Conservation (phyloP, 371 early-diverging fungal species). For the Fennellomyces sp. region DNA sequence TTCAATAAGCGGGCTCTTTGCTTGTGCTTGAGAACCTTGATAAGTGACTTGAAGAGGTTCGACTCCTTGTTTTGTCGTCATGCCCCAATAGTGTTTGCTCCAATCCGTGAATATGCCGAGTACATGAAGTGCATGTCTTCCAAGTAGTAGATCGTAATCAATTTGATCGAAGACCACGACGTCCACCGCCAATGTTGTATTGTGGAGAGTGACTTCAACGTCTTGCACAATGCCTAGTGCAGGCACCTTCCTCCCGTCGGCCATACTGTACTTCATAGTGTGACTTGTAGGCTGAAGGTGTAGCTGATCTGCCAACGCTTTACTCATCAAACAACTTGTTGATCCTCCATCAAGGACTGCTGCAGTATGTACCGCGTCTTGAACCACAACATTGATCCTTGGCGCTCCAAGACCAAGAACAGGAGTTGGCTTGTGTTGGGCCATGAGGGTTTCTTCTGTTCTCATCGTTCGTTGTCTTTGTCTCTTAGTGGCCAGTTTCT, state of each 20-base stretch:
- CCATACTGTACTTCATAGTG: background rate
- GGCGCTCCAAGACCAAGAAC: background rate
- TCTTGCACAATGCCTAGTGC: background rate
- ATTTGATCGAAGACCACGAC: background rate
- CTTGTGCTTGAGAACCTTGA: too few relatives aligned
- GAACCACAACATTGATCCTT: background rate
- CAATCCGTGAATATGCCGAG: background rate
- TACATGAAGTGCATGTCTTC: background rate
- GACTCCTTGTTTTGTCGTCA: background rate
- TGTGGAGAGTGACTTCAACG: background rate
- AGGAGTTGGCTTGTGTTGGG: too few relatives aligned
- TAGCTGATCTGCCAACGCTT: background rate
- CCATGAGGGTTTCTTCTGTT: too few relatives aligned
- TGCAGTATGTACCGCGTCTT: background rate
- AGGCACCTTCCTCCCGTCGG: background rate
- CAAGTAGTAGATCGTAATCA: background rate
- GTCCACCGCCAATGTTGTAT: background rate
- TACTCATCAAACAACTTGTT: background rate
- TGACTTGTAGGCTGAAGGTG: too few relatives aligned
- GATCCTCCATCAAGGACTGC: background rate
- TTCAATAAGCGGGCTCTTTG: too few relatives aligned
- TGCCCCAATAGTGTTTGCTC: background rate
- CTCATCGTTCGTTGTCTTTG: background rate
- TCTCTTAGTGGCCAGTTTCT: background rate
- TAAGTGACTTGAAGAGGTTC: background rate